phyloP scores from a whole-genome alignment of 2,329 filamentous ascomycete species.

The Phaeosphaeriaceae sp. region DNA sequence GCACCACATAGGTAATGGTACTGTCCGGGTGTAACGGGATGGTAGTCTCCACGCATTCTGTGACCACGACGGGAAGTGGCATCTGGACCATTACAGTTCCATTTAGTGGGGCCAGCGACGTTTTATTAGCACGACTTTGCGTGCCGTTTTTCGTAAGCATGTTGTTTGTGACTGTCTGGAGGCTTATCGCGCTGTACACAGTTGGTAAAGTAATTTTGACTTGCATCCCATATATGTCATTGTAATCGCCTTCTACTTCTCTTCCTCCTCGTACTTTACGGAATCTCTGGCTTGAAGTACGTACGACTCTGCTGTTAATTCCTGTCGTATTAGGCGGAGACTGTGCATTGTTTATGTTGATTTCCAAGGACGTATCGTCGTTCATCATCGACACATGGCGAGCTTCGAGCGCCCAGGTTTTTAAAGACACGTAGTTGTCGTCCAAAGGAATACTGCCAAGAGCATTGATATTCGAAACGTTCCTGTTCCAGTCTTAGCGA shows the following conservation, averaged over 20 bases:
- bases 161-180: not conserved
- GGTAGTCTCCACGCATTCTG: not conserved
- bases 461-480: no score
- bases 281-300: not conserved
- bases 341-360: no score
- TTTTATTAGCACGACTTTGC: not conserved
- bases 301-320: not conserved
- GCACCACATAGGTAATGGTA: not conserved
- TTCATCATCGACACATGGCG: no score
- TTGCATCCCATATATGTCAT: not conserved
- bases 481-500: not conserved
- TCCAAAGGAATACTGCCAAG: no score
- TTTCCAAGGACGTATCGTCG: no score
- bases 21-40: not conserved
- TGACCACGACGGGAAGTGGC: conserved; percentile 4
- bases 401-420: no score
- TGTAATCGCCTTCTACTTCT: not conserved
- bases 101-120: not conserved
- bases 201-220: not conserved
- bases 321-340: no score
- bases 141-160: no score
- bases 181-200: not conserved
- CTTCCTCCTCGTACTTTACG: not conserved
- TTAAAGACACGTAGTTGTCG: no score
- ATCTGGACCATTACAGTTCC: not conserved